Evolutionary conservation across 805 yeast species (phyloP), one percentile per base, ranked within the genome.

Genomic region (Pichia cephalocereana): DNA sequence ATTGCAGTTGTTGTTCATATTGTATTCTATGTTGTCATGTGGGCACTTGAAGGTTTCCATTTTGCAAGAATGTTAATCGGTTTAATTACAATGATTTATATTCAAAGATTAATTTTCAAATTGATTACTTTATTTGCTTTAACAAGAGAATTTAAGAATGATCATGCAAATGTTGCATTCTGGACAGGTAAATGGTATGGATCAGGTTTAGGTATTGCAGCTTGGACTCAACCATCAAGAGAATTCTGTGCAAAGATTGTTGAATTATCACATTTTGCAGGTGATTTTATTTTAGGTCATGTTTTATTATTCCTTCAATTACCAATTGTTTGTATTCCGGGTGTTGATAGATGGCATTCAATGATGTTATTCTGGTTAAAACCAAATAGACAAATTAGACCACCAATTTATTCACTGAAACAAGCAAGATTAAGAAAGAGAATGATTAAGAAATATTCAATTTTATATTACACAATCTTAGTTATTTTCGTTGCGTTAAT

Each of bases 181-280:
- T 93, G 99, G 99, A 86, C 96, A 50, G 99, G 99, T 77, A 90
- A 89, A 70, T 93, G 99, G 99, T 89, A 90, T 68, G 93, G 95
- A 51, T 75, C 86, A 52, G 93, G 96, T 63, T 71, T 91, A 69
- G 99, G 98, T 51, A 81, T 83, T 80, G 80, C 83, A 77, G 96
- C 97, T 19, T 79, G 86, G 76, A 83, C 98, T 34, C 98, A 91
- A 73, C 99, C 99, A 53, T 64, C 86, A 46, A 87, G 99, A 76
- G 99, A 93, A 73, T 87, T 87, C 63, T 76, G 80, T 61, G 97
- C 97, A 57, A 93, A 93, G 79, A 77, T 83, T 54, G 86, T 91
- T 59, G 99, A 93, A 72, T 70, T 86, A 75, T 87, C 96, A 46
- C 91, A 89, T 71, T 93, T 95, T 67, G 91, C 96, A 31, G 96